Evolutionary conservation across 164 flowering plant genomes (phyloP).

Genomic region (Macadamia integrifolia): DNA sequence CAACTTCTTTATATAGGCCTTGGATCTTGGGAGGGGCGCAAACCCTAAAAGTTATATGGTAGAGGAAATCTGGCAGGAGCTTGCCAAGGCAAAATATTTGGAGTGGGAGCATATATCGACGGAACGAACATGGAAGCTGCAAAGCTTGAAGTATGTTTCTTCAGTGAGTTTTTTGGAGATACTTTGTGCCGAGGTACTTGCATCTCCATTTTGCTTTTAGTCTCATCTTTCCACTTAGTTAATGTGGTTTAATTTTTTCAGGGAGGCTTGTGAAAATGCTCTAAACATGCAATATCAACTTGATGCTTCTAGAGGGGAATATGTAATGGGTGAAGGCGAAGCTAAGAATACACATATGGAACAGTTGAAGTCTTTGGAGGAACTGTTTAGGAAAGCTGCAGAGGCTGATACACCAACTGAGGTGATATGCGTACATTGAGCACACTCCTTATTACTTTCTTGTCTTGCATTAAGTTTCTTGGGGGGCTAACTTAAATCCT

Average conservation of each 20-base stretch:
- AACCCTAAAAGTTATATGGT: conserved; percentile 67
- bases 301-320: conserved; percentile 41
- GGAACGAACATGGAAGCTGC: conserved; percentile 61
- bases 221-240: background rate
- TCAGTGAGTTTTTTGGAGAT: conserved; percentile 5
- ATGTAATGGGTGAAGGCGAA: conserved; percentile 45
- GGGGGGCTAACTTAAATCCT: conserved; percentile 8
- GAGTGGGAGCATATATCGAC: conserved; percentile 72
- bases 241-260: conserved; percentile 16
- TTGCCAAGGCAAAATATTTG: conserved; percentile 77
- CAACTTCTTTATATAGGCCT: conserved; percentile 38
- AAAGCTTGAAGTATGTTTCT: conserved; percentile 62
- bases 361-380: conserved; percentile 37
- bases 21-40: conserved; percentile 85
- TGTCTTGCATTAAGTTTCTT: background rate
- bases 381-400: conserved; percentile 59
- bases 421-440: conserved; percentile 29
- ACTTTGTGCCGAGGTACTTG: background rate
- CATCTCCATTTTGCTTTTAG: background rate
- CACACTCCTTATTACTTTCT: background rate
- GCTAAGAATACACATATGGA: conserved; percentile 20
- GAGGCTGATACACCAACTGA: conserved; percentile 71
- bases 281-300: conserved; percentile 42
- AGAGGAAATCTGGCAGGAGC: conserved; percentile 94
- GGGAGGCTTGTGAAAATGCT: conserved; percentile 74